Evolutionary conservation across 2,329 filamentous ascomycete species (phyloP).

Genomic region (Colletotrichum siamense): DNA sequence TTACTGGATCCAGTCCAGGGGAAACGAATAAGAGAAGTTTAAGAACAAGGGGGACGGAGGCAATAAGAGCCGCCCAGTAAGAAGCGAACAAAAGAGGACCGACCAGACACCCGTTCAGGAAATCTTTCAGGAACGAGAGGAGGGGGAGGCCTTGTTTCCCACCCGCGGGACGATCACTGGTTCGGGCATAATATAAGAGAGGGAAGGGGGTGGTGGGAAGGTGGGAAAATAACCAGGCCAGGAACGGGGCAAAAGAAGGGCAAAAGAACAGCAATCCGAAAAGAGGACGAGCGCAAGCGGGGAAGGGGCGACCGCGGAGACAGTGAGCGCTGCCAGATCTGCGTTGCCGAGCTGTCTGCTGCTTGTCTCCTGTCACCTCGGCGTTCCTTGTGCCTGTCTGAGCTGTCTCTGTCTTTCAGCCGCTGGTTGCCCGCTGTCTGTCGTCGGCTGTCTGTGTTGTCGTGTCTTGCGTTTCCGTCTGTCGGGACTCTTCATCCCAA

Average conservation of each 20-base stretch:
- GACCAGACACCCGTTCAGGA: not conserved
- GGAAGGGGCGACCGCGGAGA: not conserved
- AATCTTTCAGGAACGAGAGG: not conserved
- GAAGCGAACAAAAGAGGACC: not conserved
- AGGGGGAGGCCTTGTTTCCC: not conserved
- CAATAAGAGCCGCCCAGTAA: not conserved
- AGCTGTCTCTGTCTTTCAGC: not conserved
- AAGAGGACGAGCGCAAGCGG: conserved; percentile 1
- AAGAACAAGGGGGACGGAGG: not conserved
- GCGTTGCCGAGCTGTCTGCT: conserved; percentile 8
- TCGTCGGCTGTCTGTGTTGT: not conserved
- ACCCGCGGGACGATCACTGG: conserved; percentile 8
- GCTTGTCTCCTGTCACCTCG: conserved; percentile 16
- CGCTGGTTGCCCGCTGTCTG: not conserved
- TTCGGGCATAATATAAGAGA: conserved; percentile 7
- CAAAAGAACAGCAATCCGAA: not conserved
- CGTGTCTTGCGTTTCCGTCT: not conserved
- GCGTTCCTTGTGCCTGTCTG: not conserved
- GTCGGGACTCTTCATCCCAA: conserved; percentile 5
- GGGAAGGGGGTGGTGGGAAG: not conserved
- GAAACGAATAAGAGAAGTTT: not conserved
- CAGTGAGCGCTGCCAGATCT: not conserved
- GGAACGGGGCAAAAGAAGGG: not conserved
- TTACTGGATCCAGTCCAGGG: conserved; percentile 7
- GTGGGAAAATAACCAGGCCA: not conserved